Evolutionary conservation across 345 rosid genomes (phyloP).

Genomic region (Euclidium syriacum): DNA sequence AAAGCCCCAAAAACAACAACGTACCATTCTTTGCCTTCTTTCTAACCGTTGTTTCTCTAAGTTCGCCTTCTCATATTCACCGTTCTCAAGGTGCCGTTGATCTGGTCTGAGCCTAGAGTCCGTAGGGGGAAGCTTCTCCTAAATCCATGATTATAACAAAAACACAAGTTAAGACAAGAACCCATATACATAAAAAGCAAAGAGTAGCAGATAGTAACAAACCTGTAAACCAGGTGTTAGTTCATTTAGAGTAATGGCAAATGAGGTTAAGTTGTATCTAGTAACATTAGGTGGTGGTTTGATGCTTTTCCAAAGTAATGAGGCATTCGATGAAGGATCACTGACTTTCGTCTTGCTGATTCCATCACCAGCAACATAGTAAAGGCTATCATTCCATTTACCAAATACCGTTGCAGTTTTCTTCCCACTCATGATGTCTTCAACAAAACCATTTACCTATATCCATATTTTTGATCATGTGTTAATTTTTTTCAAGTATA

Average conservation of each 20-base stretch:
- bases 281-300: conserved; percentile 72
- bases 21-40: conserved; percentile 94
- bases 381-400: conserved; percentile 93
- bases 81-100: conserved; percentile 94
- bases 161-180: conserved; percentile 5
- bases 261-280: conserved; percentile 89
- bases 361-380: conserved; percentile 52
- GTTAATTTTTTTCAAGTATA: conserved; percentile 6
- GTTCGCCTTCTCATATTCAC: conserved; percentile 96
- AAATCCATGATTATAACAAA: conserved; percentile 30
- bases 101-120: conserved; percentile 98
- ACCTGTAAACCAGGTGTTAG: conserved; percentile 92
- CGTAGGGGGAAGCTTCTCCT: conserved; percentile 97
- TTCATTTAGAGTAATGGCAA: conserved; percentile 89
- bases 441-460: conserved; percentile 89
- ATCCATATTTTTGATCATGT: not conserved
- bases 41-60: conserved; percentile 92
- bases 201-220: conserved; percentile 14
- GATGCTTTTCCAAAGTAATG: conserved; percentile 76
- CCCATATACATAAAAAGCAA: not conserved
- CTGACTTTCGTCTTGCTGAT: conserved; percentile 53
- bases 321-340: conserved; percentile 46
- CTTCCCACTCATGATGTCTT: conserved; percentile 50
- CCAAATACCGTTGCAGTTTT: conserved; percentile 79
- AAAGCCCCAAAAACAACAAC: too few species aligned